Conservation (phyloP, 129 eudicot species). For the Pittosporum tobira region DNA sequence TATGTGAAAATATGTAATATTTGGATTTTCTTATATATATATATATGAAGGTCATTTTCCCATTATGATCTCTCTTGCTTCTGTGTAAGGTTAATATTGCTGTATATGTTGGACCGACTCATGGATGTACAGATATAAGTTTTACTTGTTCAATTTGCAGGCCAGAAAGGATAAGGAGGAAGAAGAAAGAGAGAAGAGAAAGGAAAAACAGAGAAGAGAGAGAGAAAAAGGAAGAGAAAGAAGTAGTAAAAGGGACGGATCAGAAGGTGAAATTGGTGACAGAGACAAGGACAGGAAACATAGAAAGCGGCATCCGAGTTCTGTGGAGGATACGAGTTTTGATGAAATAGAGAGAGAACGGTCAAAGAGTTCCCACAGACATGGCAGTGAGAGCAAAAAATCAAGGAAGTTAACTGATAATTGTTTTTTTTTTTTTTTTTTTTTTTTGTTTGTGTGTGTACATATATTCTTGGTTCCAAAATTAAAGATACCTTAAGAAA, state of each 20-base stretch:
- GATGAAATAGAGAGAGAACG: conserved; percentile 47
- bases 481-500: no score
- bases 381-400: conserved; percentile 53
- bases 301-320: conserved; percentile 32
- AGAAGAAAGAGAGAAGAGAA: conserved; percentile 48
- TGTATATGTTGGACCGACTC: neutral
- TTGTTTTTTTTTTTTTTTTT: neutral
- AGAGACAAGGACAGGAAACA: conserved; percentile 54
- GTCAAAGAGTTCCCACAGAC: conserved; percentile 45
- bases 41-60: no score
- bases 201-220: conserved; percentile 50
- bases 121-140: conserved; percentile 2
- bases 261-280: conserved; percentile 40
- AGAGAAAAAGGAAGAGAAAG: conserved; percentile 49
- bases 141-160: conserved; percentile 28
- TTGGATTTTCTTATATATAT: neutral
- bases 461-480: no score
- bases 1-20: no score
- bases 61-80: neutral
- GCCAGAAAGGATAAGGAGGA: conserved; percentile 45
- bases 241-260: conserved; percentile 35
- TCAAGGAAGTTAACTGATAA: conserved; percentile 47
- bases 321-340: conserved; percentile 32
- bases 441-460: neutral
- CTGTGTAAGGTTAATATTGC: neutral